Base-by-base conservation (phyloP, 106 monocot species). In the Chionographis japonica region DNA sequence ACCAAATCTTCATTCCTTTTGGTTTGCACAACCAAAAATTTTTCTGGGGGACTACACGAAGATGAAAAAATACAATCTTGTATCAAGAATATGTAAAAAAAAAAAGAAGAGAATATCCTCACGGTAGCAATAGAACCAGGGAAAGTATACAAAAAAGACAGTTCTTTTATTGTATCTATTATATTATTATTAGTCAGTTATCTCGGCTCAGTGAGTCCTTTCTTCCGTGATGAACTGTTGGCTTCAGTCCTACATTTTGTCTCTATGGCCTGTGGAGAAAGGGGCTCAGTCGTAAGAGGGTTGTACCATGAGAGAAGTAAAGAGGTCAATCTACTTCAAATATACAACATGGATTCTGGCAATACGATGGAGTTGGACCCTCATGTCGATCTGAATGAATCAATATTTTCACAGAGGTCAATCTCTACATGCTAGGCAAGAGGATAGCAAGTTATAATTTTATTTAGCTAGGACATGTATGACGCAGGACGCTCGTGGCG, bases 191-290 rank as follows among this genome's bases (percentile, higher is more conserved):
- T 46, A 46, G 46, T 54, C 2, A 13, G 54, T 54, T 6, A 61
- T 61, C 39, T 8, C 61, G 40, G 40, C 39, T 61, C 12, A 12
- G 11, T 12, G 46, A 64, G 49, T 64, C 19, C 8, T 64, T 64
- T 69, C 39, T 58, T 69, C 36, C 27, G 12, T 58, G 43, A 59
- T 69, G 58, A 69, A 69, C 46, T 57, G 58, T 69, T 69, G 69
- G 69, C 58, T 49, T 37, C 41, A 69, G 12, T 69, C 58, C 42
- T 58, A 69, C 41, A 69, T 69, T 69, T 58, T 58, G 19, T 50
- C 69, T 69, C 41, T 69, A n/a, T 58, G 69, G 17, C 43, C 58
- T 9, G 18, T 49, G 18, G 18, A 58, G 58, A 69, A 69, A 42
- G 46, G 46, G 40, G 40, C 61, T 54, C n/a, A 54, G 3, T 15